Base-by-base conservation (phyloP, 176 grass and related monocot genomes). In the Phragmites australis region DNA sequence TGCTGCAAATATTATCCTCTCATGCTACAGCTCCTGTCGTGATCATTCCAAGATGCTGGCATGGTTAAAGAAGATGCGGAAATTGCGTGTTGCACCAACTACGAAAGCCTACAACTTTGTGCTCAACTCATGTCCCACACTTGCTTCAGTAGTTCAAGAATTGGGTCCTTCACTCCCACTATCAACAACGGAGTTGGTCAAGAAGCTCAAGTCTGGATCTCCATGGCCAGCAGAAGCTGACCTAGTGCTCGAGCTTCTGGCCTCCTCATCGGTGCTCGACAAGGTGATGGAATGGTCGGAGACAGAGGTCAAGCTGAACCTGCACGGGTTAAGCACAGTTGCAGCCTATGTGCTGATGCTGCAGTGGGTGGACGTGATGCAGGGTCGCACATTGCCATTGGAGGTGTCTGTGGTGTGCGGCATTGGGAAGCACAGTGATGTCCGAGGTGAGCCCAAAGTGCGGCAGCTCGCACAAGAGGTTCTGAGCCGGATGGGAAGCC, bases 391-490 rank as follows among this genome's bases (percentile, higher is more conserved):
- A 0, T 30, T 95, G 6, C 88, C 86, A 45, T 61, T 86, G 57
- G 92, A 98, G 64, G 88, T 93, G 32, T 93, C 78, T 9, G 81
- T 98, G 16, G 88, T 98, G 48, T 93, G 86, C 5, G 92, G 90
- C 17, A 76, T 89, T 8, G 90, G 96, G 9, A 98, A 95, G 71
- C 92, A 98, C 67, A 98, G 92, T 27, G 70, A 89, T 58, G 74
- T 80, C 51, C 40, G 83, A 17, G 96, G 92, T 10, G 87, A 91
- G 84, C 88, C 96, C 0, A 91, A 83, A 31, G 81, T 98, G 69
- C 90, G 85, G 31, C 87, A 84, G 72, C 43, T 98, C 74, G 88
- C 86, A 46, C 86, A 87, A 4, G 87, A 91, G 53, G 62, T 98
- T 19, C 81, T 97, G 73, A 81, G 65, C 39, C 69, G 26, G 78